Percentiles rank a stretch among this genome's conserved stretches.
Evolutionary conservation across 352 stramenopile species (phyloP).

Genomic region (Phytopythium kandeliae): DNA sequence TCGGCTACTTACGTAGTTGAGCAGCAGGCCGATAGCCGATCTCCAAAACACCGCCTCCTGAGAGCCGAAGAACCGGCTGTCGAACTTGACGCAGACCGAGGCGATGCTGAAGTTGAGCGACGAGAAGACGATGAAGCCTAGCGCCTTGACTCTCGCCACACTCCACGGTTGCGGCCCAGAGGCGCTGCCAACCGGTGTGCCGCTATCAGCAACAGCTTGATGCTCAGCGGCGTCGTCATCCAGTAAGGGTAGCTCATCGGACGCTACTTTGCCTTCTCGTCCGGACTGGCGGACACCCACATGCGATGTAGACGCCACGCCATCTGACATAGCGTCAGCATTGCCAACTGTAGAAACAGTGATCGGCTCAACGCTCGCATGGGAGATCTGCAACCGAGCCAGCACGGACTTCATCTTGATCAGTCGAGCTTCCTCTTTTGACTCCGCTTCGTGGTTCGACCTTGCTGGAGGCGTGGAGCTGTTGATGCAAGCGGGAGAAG

Average conservation of each 20-base stretch:
- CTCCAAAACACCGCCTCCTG: conserved; percentile 63
- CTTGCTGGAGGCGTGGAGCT: background rate
- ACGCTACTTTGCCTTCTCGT: background rate
- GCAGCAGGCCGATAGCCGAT: conserved; percentile 31
- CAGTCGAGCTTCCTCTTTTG: no score
- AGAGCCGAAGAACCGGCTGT: conserved; percentile 41
- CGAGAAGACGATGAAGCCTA: conserved; percentile 43
- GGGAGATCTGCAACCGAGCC: conserved; percentile 1
- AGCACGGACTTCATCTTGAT: background rate
- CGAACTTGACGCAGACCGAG: conserved; percentile 59
- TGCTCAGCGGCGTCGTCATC: background rate
- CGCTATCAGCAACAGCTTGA: background rate
- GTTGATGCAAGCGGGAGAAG: background rate
- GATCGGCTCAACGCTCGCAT: background rate
- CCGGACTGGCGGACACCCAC: background rate
- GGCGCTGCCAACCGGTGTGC: background rate
- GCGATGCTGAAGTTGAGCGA: conserved; percentile 63
- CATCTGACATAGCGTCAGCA: background rate
- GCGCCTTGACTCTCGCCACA: conserved; percentile 19
- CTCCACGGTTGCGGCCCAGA: background rate
- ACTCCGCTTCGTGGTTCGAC: no score
- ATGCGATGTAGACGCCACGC: background rate
- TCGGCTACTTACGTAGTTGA: conserved; percentile 49
- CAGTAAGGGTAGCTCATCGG: background rate
- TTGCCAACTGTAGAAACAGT: background rate